phyloP scores from a whole-genome alignment of 768 basidiomycete genomes.

The Mycena indigotica region DNA sequence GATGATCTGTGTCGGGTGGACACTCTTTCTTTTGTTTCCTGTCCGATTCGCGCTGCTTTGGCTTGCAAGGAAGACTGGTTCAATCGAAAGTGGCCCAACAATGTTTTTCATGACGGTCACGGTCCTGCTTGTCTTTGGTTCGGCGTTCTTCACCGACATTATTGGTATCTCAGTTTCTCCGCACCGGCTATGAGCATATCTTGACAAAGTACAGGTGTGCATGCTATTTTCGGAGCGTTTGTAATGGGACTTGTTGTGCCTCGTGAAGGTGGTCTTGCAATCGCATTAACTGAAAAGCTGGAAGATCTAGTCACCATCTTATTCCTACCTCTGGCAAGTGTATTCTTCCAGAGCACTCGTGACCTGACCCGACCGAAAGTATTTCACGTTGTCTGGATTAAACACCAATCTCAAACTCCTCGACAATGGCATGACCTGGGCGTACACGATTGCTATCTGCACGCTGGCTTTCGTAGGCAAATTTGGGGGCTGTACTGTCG shows the following conservation, averaged over 20 bases:
- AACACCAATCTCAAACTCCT: slow-evolving; percentile 87
- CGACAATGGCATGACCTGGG: slow-evolving; percentile 85
- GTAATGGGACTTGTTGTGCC: slow-evolving; percentile 81
- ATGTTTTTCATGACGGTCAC: slow-evolving; percentile 88
- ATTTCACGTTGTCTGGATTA: slow-evolving; percentile 91
- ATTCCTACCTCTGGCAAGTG: slow-evolving; percentile 80
- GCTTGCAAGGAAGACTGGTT: slow-evolving; percentile 79
- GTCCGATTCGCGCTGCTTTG: slow-evolving; percentile 63
- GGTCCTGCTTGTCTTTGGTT: slow-evolving; percentile 79
- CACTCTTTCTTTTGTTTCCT: slow-evolving; percentile 71
- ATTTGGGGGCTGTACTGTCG: slow-evolving; percentile 80
- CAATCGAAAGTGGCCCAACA: slow-evolving; percentile 79
- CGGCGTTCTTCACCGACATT: slow-evolving; percentile 90
- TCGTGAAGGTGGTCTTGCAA: slow-evolving; percentile 83
- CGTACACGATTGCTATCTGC: slow-evolving; percentile 79
- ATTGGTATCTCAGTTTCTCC: no score
- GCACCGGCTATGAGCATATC: no score
- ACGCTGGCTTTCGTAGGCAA: slow-evolving; percentile 82
- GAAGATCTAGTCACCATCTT: slow-evolving; percentile 93
- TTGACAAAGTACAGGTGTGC: no score
- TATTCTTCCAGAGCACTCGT: no score
- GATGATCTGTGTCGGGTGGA: slow-evolving; percentile 78
- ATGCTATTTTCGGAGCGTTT: slow-evolving; percentile 93
- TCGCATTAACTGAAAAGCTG: slow-evolving; percentile 90
- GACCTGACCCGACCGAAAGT: no score